Conservation (phyloP, 1,284 basidiomycete genomes). For the Heliocybe sulcata region DNA sequence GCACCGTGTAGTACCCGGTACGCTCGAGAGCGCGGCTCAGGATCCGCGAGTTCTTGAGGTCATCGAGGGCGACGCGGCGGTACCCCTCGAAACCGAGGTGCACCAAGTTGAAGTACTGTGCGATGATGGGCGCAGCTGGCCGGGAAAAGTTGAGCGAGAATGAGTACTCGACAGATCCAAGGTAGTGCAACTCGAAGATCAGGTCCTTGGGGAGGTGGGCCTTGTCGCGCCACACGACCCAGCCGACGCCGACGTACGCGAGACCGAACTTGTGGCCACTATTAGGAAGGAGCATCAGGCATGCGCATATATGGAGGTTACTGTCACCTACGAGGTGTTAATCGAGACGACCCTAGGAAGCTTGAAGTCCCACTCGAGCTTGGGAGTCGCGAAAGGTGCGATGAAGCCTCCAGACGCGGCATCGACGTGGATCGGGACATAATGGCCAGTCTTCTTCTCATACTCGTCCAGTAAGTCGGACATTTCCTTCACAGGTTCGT, state of each 20-base stretch:
- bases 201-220: conserved; percentile 78
- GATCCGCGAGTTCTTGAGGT: conserved; percentile 80
- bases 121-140: conserved; percentile 85
- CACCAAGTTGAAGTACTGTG: conserved; percentile 88
- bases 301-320: neutral
- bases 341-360: conserved; percentile 86
- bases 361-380: conserved; percentile 82
- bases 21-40: conserved; percentile 83
- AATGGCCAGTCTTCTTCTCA: conserved; percentile 73
- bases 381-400: conserved; percentile 78
- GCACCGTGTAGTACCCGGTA: conserved; percentile 68
- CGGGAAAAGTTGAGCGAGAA: conserved; percentile 96
- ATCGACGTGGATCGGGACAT: conserved; percentile 83
- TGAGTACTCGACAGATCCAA: conserved; percentile 50
- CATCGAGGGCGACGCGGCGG: conserved; percentile 63
- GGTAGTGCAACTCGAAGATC: conserved; percentile 90
- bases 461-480: conserved; percentile 81
- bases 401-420: conserved; percentile 80
- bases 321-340: conserved; percentile 56
- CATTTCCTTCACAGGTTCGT: conserved; percentile 90
- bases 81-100: conserved; percentile 85
- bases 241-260: conserved; percentile 83
- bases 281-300: neutral
- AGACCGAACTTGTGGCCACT: conserved; percentile 87
- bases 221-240: conserved; percentile 81